Evolutionary conservation across 805 yeast genomes (phyloP), one percentile per base, ranked within the genome.

Genomic region (Deakozyma indianensis): DNA sequence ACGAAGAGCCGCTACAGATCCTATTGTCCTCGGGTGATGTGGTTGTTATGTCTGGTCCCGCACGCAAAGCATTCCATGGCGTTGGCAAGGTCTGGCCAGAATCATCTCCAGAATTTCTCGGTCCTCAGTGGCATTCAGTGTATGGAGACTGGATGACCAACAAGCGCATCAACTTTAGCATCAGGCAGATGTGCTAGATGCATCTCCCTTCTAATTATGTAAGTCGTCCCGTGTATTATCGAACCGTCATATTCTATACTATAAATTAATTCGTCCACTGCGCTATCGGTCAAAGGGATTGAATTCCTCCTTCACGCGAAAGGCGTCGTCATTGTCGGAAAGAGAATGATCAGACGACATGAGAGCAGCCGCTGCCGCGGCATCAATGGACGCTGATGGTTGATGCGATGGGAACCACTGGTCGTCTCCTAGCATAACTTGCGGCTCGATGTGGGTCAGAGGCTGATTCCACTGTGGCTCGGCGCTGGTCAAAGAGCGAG

Each of bases 51-150:
- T 62, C 68, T 7, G 70, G 67, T 4, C 51, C 45, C n/a, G 47
- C 66, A 3, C 50, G 72, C 20, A 45, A 47, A 22, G 73, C 73
- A 3, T 67, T 50, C 53, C 72, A 68, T 45, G 72, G 72, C 1
- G 65, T 67, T 2, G 66, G 67, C 14, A 54, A 60, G n/a, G 65
- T 67, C 3, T 65, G 61, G 47, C 47, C 48, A 2, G 53, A 46
- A 14, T 57, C 69, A 0, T 46, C 63, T n/a, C 71, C 71, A 0
- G 48, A 42, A 4, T 51, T 53, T 20, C 48, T 61, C 4, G 18
- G 45, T 5, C 16, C 44, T 32, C 3, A 29, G 9, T 15, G 38
- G 35, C 29, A 42, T 35, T 9, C 41, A 9, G 45, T 38, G 9
- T 57, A 56, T 40, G 45, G 43, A 2, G 53, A 48, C 15, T 67